phyloP scores from a whole-genome alignment of 352 stramenopile species.

The Globisporangium apiculatum region DNA sequence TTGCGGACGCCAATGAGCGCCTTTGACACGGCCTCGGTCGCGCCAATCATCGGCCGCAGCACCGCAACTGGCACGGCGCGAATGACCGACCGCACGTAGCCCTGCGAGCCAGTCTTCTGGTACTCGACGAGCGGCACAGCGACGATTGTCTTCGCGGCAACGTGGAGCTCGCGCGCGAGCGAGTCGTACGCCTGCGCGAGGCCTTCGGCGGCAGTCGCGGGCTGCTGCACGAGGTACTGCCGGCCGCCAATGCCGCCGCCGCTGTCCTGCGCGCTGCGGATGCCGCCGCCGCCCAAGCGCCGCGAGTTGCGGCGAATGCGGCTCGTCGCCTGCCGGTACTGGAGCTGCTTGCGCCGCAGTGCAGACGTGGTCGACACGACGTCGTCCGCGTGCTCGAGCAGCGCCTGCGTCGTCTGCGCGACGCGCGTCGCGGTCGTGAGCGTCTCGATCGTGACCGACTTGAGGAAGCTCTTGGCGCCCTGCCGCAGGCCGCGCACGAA shows the following conservation, averaged over 20 bases:
- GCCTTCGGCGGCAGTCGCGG: constrained; percentile 72
- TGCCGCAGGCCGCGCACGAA: constrained; percentile 83
- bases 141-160: constrained; percentile 85
- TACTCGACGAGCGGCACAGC: constrained; percentile 87
- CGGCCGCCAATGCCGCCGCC: constrained; percentile 71
- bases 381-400: constrained; percentile 80
- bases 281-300: constrained; percentile 67
- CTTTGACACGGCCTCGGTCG: constrained; percentile 80
- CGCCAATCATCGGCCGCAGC: constrained; percentile 82
- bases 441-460: constrained; percentile 85
- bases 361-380: constrained; percentile 63
- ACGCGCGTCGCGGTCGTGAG: constrained; percentile 82
- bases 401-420: constrained; percentile 70
- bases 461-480: constrained; percentile 82
- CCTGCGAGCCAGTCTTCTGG: constrained; percentile 85
- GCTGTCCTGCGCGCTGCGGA: constrained; percentile 61
- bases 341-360: constrained; percentile 60
- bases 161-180: constrained; percentile 72
- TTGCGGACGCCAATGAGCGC: constrained; percentile 84
- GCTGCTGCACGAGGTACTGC: constrained; percentile 77
- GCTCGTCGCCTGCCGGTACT: constrained; percentile 72
- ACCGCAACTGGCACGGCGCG: constrained; percentile 82
- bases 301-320: constrained; percentile 78
- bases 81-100: constrained; percentile 85
- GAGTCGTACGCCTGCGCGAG: constrained; percentile 84